phyloP scores from a whole-genome alignment of 2,329 filamentous ascomycete genomes.

The Penicillium sp. region DNA sequence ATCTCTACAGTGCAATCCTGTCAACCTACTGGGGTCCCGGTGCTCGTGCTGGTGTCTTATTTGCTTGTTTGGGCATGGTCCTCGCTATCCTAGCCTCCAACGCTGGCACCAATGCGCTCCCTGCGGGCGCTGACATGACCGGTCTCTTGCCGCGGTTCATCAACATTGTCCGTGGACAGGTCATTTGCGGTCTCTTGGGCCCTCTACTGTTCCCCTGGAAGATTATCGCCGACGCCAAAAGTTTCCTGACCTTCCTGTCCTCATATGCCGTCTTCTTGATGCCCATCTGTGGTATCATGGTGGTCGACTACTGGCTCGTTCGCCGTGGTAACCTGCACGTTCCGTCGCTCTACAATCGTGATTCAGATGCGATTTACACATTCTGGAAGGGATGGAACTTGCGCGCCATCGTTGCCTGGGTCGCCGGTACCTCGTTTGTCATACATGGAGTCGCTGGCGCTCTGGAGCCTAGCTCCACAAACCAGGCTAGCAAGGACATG shows the following conservation, averaged over 20 bases:
- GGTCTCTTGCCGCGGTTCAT: conserved; percentile 44
- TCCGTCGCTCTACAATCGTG: conserved; percentile 34
- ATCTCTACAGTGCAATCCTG: conserved; percentile 42
- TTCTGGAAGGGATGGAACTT: conserved; percentile 31
- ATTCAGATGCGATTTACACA: conserved; percentile 4
- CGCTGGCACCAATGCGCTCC: conserved; percentile 42
- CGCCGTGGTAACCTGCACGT: conserved; percentile 42
- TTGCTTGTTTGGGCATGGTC: conserved; percentile 36
- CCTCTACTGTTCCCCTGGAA: conserved; percentile 43
- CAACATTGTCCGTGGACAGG: conserved; percentile 44
- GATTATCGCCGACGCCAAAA: conserved; percentile 40
- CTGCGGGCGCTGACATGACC: conserved; percentile 43
- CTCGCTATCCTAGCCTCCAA: conserved; percentile 46
- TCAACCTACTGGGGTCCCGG: conserved; percentile 39
- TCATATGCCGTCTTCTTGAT: conserved; percentile 44
- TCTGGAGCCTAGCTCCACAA: neutral
- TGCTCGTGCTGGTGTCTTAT: conserved; percentile 41
- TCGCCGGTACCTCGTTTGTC: neutral
- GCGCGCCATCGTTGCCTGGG: conserved; percentile 29
- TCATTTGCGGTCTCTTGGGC: conserved; percentile 40
- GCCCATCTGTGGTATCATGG: conserved; percentile 40
- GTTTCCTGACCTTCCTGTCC: conserved; percentile 44
- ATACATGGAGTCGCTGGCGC: neutral
- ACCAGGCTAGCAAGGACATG: neutral
- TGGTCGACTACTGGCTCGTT: conserved; percentile 41